phyloP scores from a whole-genome alignment of 768 basidiomycete genomes.

The Xerocomus brunneocitrinus region DNA sequence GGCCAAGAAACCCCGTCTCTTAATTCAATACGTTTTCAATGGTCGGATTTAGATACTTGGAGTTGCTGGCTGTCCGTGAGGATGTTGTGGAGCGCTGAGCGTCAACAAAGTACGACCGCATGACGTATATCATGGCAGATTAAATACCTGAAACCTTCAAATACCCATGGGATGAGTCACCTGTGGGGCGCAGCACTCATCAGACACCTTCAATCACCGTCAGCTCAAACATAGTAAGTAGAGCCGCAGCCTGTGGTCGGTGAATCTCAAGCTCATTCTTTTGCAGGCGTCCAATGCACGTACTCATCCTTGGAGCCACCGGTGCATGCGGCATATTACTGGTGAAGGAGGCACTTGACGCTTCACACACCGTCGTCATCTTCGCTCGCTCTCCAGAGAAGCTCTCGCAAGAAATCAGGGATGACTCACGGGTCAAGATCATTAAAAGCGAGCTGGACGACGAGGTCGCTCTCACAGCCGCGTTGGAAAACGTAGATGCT shows the following conservation, averaged over 20 bases:
- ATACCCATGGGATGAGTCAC: too few species aligned
- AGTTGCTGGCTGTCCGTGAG: too few species aligned
- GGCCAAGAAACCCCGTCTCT: slow-evolving; percentile 24
- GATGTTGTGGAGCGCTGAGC: too few species aligned
- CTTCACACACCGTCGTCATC: slow-evolving; percentile 46
- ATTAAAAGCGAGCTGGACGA: slow-evolving; percentile 57
- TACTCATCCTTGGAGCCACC: slow-evolving; percentile 69
- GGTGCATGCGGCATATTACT: slow-evolving; percentile 57
- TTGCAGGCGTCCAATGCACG: slow-evolving; percentile 31
- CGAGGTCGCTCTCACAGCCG: slow-evolving; percentile 42
- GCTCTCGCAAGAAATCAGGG: slow-evolving; percentile 46
- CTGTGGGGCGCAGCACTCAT: too few species aligned
- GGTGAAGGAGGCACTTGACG: slow-evolving; percentile 49
- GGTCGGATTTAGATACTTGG: too few species aligned
- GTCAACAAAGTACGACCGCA: too few species aligned
- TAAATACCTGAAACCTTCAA: too few species aligned
- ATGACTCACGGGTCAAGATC: slow-evolving; percentile 44
- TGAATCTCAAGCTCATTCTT: not conserved
- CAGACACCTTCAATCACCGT: too few species aligned
- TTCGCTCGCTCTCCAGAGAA: slow-evolving; percentile 65
- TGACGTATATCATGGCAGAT: too few species aligned
- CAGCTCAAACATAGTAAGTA: too few species aligned
- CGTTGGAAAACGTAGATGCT: slow-evolving; percentile 53
- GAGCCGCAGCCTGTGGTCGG: too few species aligned
- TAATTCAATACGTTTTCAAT: too few species aligned